Evolutionary conservation across 306 rosid genomes (phyloP).

Genomic region (Hippophae gyantsensis): DNA sequence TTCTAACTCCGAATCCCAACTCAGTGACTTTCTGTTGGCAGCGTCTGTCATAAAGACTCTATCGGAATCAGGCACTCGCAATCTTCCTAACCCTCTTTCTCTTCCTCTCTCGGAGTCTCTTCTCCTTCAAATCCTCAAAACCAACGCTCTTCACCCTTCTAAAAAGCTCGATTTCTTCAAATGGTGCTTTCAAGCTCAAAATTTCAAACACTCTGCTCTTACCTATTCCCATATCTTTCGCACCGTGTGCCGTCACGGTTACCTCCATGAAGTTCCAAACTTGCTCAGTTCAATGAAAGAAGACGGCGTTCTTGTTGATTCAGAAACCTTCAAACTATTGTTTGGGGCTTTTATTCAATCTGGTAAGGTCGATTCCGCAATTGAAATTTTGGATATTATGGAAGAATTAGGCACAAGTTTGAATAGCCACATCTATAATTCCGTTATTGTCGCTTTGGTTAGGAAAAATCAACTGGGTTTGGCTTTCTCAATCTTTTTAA

Average conservation of each 20-base stretch:
- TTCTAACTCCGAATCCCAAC: slow-evolving; percentile 7
- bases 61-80: slow-evolving; percentile 40
- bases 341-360: slow-evolving; percentile 41
- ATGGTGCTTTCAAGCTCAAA: slow-evolving; percentile 35
- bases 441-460: slow-evolving; percentile 49
- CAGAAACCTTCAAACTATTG: slow-evolving; percentile 49
- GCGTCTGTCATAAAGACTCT: slow-evolving; percentile 57
- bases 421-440: slow-evolving; percentile 32
- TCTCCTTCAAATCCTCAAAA: slow-evolving; percentile 43
- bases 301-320: slow-evolving; percentile 36
- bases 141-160: slow-evolving; percentile 44
- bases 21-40: slow-evolving; percentile 42
- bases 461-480: slow-evolving; percentile 45
- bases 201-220: slow-evolving; percentile 21
- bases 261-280: slow-evolving; percentile 37
- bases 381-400: slow-evolving; percentile 46
- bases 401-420: slow-evolving; percentile 29
- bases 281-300: slow-evolving; percentile 41
- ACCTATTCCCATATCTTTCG: slow-evolving; percentile 47
- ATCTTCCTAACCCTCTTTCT: slow-evolving; percentile 35
- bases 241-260: slow-evolving; percentile 31
- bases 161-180: slow-evolving; percentile 59
- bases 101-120: slow-evolving; percentile 41
- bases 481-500: slow-evolving; percentile 53
- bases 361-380: slow-evolving; percentile 37